phyloP scores from a whole-genome alignment of 2,329 filamentous ascomycete genomes.

The Colletotrichum sidae region DNA sequence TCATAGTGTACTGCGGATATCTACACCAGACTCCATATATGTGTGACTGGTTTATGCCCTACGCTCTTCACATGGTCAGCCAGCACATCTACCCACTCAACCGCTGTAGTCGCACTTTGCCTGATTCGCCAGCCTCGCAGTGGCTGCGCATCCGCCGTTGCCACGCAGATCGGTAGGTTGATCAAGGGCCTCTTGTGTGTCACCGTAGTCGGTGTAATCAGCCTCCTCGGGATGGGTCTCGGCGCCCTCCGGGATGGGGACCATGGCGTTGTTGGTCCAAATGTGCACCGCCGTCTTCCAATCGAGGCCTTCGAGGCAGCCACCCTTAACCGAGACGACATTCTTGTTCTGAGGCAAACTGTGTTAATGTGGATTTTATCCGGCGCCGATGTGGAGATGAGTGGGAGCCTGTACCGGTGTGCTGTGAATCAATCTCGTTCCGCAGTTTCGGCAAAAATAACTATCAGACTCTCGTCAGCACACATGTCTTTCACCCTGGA shows the following conservation, averaged over 20 bases:
- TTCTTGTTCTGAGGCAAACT: conserved; percentile 59
- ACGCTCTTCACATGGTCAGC: too few relatives aligned
- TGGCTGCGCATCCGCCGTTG: conserved; percentile 40
- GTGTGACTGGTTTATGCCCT: too few relatives aligned
- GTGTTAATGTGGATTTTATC: background rate
- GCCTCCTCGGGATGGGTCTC: conserved; percentile 68
- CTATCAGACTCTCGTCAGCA: conserved; percentile 40
- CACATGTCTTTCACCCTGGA: background rate
- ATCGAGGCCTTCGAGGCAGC: conserved; percentile 72
- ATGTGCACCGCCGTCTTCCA: conserved; percentile 73
- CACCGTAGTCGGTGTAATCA: conserved; percentile 54
- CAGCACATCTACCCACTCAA: too few relatives aligned
- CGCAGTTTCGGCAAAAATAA: conserved; percentile 76
- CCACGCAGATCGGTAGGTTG: conserved; percentile 55
- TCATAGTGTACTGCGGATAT: too few relatives aligned
- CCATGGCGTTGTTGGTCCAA: conserved; percentile 75
- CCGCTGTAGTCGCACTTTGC: background rate
- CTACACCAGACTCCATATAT: too few relatives aligned
- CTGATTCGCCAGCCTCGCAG: background rate
- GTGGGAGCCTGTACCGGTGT: conserved; percentile 58
- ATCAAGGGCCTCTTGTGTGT: conserved; percentile 59
- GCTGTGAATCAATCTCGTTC: conserved; percentile 73
- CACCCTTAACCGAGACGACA: conserved; percentile 74
- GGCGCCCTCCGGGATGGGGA: conserved; percentile 74
- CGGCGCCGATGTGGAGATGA: background rate